phyloP scores from a whole-genome alignment of 345 rosid genomes.

The Gossypium sturtianum region DNA sequence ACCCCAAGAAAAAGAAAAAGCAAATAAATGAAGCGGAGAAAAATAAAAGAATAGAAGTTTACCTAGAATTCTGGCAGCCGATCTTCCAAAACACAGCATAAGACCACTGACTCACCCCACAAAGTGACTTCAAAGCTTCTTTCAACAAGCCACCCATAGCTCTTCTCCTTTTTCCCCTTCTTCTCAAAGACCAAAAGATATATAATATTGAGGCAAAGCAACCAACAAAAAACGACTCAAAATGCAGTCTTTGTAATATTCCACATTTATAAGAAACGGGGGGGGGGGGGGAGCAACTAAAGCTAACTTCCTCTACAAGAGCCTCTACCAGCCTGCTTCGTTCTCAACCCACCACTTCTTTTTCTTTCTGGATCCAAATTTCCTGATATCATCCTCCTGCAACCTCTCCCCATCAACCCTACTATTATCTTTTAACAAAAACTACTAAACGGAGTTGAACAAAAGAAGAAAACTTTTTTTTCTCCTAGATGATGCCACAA shows the following conservation, averaged over 20 bases:
- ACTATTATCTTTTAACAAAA: background rate
- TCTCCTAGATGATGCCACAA: conserved; percentile 38
- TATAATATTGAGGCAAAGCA: conserved; percentile 12
- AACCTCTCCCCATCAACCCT: conserved; percentile 46
- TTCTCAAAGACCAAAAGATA: conserved; percentile 2
- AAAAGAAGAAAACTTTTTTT: background rate
- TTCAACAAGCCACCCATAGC: conserved; percentile 68
- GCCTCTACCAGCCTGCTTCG: conserved; percentile 94
- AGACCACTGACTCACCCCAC: conserved; percentile 68
- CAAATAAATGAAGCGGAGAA: background rate
- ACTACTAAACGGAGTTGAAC: background rate
- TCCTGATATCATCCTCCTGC: conserved; percentile 48
- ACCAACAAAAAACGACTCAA: conserved; percentile 20
- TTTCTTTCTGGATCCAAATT: conserved; percentile 94
- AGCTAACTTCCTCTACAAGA: conserved; percentile 98
- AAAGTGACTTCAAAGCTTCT: conserved; percentile 76
- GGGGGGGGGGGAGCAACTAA: conserved; percentile 1
- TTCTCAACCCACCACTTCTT: conserved; percentile 89
- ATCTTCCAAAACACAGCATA: conserved; percentile 97
- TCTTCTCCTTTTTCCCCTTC: background rate
- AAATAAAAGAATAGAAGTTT: conserved; percentile 10
- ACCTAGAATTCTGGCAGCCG: conserved; percentile 89
- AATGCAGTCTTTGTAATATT: background rate
- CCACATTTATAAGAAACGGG: conserved; percentile 18
- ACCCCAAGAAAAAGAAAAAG: background rate